Evolutionary conservation across 129 eudicot species (phyloP), one percentile per base, ranked within the genome.

Genomic region (Centaurea solstitialis): DNA sequence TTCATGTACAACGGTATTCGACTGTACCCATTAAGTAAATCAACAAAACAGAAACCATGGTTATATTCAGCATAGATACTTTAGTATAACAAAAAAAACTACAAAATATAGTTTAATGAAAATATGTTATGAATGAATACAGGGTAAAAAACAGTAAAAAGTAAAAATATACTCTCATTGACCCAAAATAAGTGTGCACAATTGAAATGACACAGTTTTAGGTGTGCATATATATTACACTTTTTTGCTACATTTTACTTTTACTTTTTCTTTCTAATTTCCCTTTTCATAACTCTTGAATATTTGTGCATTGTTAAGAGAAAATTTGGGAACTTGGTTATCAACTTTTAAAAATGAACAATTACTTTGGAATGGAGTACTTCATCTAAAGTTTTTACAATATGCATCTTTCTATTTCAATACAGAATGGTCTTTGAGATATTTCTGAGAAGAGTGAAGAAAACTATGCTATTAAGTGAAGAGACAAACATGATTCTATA

Each of bases 1-100:
- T 9, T 89, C 96, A 76, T 85, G 86, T 5, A 81, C 88, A 71
- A 91, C 93, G 4, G 85, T 73, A 70, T 86, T 88, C 24, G 83
- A 69, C 94, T 90, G 79, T 78, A 81, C 10, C 11, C 23, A 20
- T 35, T 7, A 68, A 37, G 61, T 20, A 17, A 73, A 38, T 39
- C 10, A 68, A 7, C 15, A 37, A 10, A 39, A 38, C n/a, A 57
- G 6, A 57, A 57, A 8, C 65, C 65, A 57, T 57, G 18, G 22
- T 17, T 57, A 57, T 57, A n/a, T 50, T 47, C 18, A 3, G 59
- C n/a, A 47, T 47, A 47, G 18, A 12, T 3, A 47, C 59, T 47
- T 47, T 11, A 47, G 59, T 47, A 12, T 17, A 47, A 45, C 10
- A 45, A 12, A 47, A 13, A 47, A 12, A 47, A 47, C 59, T 47